Percentiles rank a stretch among this genome's conserved stretches.
Conservation (phyloP, 2,329 filamentous ascomycete species). For the Arthroderma sp. region DNA sequence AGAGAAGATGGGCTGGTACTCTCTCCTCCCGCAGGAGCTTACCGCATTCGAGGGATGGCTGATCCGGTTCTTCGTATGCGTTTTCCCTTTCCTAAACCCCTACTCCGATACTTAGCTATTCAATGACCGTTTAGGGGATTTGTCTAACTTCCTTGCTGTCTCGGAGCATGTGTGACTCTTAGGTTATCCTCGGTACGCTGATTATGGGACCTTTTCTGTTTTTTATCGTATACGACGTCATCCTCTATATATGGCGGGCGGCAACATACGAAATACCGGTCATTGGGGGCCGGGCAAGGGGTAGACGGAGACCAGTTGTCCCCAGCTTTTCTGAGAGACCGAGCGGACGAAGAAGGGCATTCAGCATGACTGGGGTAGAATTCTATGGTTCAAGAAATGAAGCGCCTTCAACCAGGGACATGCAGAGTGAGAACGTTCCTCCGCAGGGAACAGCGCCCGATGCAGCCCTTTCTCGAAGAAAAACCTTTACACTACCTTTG, state of each 20-base stretch:
- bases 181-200: constrained; percentile 50
- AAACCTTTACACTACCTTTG: not conserved
- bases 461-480: not conserved
- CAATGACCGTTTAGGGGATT: not conserved
- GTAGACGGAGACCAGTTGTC: constrained; percentile 47
- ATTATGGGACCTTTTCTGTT: constrained; percentile 52
- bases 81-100: constrained; percentile 2
- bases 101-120: constrained; percentile 4
- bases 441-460: not conserved
- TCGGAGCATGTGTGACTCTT: constrained; percentile 8
- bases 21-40: constrained; percentile 49
- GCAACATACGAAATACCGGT: constrained; percentile 47
- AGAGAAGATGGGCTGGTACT: constrained; percentile 50
- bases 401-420: not conserved
- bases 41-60: constrained; percentile 50
- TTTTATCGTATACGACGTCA: constrained; percentile 51
- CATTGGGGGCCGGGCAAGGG: constrained; percentile 49
- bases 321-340: constrained; percentile 50
- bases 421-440: not conserved
- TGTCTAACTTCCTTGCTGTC: not conserved
- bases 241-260: constrained; percentile 50
- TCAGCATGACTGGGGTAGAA: constrained; percentile 21
- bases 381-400: constrained; percentile 10
- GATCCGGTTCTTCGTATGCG: constrained; percentile 49
- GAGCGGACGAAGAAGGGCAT: constrained; percentile 28